Evolutionary conservation across 2,329 filamentous ascomycete species (phyloP).

Genomic region (Neofusicoccum kwambonambiense): DNA sequence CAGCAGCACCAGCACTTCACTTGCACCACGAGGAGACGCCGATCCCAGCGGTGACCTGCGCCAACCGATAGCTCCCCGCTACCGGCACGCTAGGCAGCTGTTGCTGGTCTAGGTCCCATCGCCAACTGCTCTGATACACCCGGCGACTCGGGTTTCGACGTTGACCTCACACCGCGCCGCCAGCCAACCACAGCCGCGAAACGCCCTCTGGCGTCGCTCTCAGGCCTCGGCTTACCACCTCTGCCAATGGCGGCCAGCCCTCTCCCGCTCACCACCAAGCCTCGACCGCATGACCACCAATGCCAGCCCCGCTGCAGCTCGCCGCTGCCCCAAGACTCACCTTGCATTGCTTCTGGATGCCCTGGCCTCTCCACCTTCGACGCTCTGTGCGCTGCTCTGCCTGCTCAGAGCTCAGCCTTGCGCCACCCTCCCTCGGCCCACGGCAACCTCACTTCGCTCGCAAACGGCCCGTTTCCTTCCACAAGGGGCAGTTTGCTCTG

Average conservation of each 20-base stretch:
- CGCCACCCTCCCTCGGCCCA: neutral
- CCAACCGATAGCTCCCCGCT: neutral
- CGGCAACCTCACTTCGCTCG: neutral
- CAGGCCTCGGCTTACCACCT: neutral
- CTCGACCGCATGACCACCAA: neutral
- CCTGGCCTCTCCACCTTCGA: too few relatives aligned
- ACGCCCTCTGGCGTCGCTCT: neutral
- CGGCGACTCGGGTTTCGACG: neutral
- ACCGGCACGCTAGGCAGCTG: neutral
- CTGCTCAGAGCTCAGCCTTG: neutral
- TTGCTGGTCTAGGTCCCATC: neutral
- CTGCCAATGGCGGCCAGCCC: neutral
- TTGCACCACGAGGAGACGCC: neutral
- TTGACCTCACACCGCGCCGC: neutral
- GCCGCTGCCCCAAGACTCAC: neutral
- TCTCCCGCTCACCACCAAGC: neutral
- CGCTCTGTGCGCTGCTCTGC: neutral
- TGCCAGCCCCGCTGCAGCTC: neutral
- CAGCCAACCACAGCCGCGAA: neutral
- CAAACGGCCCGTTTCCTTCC: neutral
- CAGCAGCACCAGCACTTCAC: neutral
- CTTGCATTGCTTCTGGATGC: neutral
- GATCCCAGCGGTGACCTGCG: neutral
- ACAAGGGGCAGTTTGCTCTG: neutral
- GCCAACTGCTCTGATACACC: neutral